Evolutionary conservation across 177 flowering plant genomes (phyloP).

Genomic region (Tripterygium wilfordii): DNA sequence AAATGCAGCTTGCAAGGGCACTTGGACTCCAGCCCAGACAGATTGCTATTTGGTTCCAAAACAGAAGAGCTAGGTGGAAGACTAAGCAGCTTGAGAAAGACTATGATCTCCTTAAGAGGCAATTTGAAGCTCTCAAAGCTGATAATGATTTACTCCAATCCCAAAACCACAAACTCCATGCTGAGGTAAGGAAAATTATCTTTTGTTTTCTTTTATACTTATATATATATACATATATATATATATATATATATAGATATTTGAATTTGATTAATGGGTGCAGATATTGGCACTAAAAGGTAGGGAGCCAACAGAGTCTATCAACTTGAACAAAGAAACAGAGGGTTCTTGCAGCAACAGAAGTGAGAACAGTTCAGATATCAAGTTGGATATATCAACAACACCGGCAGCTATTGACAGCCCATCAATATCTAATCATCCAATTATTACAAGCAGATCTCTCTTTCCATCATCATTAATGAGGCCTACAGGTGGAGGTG

Average conservation of each 20-base stretch:
- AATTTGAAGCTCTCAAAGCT: slow-evolving; percentile 70
- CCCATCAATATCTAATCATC: slow-evolving; percentile 32
- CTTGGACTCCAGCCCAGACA: slow-evolving; percentile 93
- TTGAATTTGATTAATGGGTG: slow-evolving; percentile 4
- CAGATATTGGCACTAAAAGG: slow-evolving; percentile 71
- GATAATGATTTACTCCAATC: slow-evolving; percentile 75
- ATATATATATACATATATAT: too few species aligned
- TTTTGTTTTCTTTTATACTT: slow-evolving; percentile 1
- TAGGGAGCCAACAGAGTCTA: slow-evolving; percentile 68
- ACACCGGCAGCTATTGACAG: slow-evolving; percentile 47
- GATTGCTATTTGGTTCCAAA: slow-evolving; percentile 95
- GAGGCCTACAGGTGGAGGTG: slow-evolving; percentile 22
- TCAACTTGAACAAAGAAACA: slow-evolving; percentile 87
- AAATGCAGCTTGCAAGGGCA: slow-evolving; percentile 86
- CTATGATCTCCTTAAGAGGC: slow-evolving; percentile 72
- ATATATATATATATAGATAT: too few species aligned
- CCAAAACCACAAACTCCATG: slow-evolving; percentile 78
- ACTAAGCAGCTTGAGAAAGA: slow-evolving; percentile 94
- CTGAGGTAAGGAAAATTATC: slow-evolving; percentile 46
- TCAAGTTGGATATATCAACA: slow-evolving; percentile 63
- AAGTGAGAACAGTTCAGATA: slow-evolving; percentile 67
- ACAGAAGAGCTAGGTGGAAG: slow-evolving; percentile 94
- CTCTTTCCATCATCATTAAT: slow-evolving; percentile 36
- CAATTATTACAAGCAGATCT: slow-evolving; percentile 23
- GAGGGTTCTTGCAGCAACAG: slow-evolving; percentile 74